Conservation (phyloP, 2,329 filamentous ascomycete genomes). For the Fusarium dimerum region DNA sequence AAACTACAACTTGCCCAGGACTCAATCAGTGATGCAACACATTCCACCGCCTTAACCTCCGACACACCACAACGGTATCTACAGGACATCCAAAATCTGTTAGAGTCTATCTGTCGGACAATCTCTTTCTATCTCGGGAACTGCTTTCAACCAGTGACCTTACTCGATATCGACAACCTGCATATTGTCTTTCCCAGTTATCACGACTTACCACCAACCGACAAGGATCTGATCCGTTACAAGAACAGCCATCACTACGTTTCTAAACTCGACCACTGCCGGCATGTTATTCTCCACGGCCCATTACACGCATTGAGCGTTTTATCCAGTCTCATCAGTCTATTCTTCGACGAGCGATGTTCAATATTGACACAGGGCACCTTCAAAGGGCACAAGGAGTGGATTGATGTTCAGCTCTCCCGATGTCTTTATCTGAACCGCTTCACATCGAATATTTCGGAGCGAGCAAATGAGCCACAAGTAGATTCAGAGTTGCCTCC, state of each 20-base stretch:
- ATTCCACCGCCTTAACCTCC: no score
- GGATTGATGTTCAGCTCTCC: constrained; percentile 8
- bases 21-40: neutral
- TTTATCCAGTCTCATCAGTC: neutral
- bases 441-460: no score
- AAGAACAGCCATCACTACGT: constrained; percentile 2
- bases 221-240: neutral
- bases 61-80: neutral
- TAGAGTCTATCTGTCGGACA: constrained; percentile 11
- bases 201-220: constrained; percentile 1
- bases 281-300: constrained; percentile 10
- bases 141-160: neutral
- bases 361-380: neutral
- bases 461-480: no score
- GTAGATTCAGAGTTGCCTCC: no score
- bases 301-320: constrained; percentile 7
- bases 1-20: neutral
- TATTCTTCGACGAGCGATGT: neutral
- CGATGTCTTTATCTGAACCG: constrained; percentile 2
- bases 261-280: constrained; percentile 9
- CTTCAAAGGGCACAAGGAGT: neutral
- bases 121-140: constrained; percentile 22
- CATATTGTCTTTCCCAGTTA: constrained; percentile 7
- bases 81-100: neutral
- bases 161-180: neutral